Evolutionary conservation across 2,329 filamentous ascomycete species (phyloP).

Genomic region (Aspergillus ustus): DNA sequence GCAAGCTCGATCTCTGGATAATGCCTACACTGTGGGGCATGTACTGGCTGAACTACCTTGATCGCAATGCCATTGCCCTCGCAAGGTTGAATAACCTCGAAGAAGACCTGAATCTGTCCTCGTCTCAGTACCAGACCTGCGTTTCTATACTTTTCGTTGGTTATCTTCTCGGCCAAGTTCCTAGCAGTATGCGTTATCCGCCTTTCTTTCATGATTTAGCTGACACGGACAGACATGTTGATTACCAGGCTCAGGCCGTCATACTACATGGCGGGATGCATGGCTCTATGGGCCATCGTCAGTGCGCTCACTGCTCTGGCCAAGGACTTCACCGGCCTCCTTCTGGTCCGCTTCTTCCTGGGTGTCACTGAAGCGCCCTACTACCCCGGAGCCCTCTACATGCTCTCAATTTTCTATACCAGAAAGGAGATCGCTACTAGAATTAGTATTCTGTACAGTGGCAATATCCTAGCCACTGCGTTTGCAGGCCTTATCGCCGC

Average conservation of each 20-base stretch:
- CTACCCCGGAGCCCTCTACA: constrained; percentile 64
- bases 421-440: constrained; percentile 60
- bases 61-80: constrained; percentile 38
- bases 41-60: constrained; percentile 36
- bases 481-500: constrained; percentile 64
- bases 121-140: constrained; percentile 37
- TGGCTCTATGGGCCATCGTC: constrained; percentile 37
- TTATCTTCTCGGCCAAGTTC: constrained; percentile 26
- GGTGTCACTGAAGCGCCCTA: constrained; percentile 49
- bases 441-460: constrained; percentile 64
- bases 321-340: constrained; percentile 45
- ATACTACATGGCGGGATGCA: constrained; percentile 47
- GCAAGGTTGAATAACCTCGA: constrained; percentile 35
- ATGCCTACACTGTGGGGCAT: constrained; percentile 48
- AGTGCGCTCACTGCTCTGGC: constrained; percentile 37
- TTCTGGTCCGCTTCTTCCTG: constrained; percentile 45
- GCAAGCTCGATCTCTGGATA: constrained; percentile 43
- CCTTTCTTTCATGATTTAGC: not conserved
- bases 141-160: constrained; percentile 33
- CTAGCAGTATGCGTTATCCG: constrained; percentile 21
- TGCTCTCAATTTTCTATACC: constrained; percentile 70
- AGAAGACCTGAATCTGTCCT: constrained; percentile 32
- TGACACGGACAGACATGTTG: constrained; percentile 28
- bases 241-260: constrained; percentile 46
- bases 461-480: constrained; percentile 64